phyloP scores from a whole-genome alignment of 768 basidiomycete genomes.

The Boletus coccyginus region DNA sequence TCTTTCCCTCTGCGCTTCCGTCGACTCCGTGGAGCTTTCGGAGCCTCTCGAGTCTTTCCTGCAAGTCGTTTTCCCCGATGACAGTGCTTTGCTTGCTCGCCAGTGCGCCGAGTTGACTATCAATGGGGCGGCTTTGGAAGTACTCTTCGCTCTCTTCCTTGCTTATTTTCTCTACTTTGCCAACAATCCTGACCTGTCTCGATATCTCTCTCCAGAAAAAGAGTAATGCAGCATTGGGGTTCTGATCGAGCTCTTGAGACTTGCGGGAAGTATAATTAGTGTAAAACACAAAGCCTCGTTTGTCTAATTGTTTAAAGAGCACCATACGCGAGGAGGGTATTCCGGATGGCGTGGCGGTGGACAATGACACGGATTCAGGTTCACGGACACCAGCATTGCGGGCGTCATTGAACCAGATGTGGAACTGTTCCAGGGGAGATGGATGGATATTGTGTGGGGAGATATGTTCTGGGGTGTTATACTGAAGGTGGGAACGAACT shows the following conservation, averaged over 20 bases:
- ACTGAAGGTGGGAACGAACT: slow-evolving; percentile 76
- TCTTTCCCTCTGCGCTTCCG: slow-evolving; percentile 38
- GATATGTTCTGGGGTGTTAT: slow-evolving; percentile 62
- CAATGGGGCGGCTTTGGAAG: slow-evolving; percentile 77
- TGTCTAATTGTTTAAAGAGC: slow-evolving; percentile 88
- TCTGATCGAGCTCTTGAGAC: slow-evolving; percentile 71
- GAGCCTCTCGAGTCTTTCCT: slow-evolving; percentile 55
- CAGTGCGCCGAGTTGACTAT: slow-evolving; percentile 89
- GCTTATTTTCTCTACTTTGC: slow-evolving; percentile 76
- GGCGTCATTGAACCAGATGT: slow-evolving; percentile 77
- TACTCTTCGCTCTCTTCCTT: slow-evolving; percentile 77
- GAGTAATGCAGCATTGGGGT: slow-evolving; percentile 77
- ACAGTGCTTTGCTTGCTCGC: slow-evolving; percentile 85
- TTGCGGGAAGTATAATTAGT: slow-evolving; percentile 97
- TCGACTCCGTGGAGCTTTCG: slow-evolving; percentile 55
- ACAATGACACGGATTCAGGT: slow-evolving; percentile 88
- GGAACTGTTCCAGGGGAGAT: slow-evolving; percentile 83
- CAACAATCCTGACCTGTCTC: slow-evolving; percentile 79
- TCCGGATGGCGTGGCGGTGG: slow-evolving; percentile 66
- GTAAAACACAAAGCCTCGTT: slow-evolving; percentile 90
- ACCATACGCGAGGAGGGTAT: slow-evolving; percentile 89
- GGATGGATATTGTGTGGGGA: slow-evolving; percentile 58
- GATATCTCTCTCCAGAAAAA: slow-evolving; percentile 92
- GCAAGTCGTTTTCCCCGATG: slow-evolving; percentile 71
- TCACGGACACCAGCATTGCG: slow-evolving; percentile 61